Conservation (phyloP, 2,329 filamentous ascomycete genomes). For the Xylaria sp. region DNA sequence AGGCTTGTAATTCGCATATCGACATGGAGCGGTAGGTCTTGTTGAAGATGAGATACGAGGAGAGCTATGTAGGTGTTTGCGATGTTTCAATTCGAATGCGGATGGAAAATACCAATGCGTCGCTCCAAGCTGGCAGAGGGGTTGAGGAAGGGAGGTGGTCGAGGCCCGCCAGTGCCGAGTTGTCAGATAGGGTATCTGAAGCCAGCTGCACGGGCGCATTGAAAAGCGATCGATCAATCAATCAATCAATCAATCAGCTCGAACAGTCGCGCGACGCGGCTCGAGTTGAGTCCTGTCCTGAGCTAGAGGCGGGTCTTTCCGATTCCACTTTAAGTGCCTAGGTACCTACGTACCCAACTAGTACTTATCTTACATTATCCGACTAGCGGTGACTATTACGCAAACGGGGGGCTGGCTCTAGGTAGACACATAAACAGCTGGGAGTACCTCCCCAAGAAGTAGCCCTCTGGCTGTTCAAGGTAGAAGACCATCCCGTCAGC, state of each 20-base stretch:
- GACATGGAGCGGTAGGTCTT: conserved; percentile 28
- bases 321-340: not conserved
- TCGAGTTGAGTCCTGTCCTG: too few relatives aligned
- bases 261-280: conserved; percentile 41
- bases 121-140: not conserved
- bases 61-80: not conserved
- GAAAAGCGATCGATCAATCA: conserved; percentile 4
- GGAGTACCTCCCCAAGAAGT: not conserved
- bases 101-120: not conserved
- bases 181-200: not conserved
- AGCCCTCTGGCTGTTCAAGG: too few relatives aligned
- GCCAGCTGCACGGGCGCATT: conserved; percentile 16
- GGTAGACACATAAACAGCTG: too few relatives aligned
- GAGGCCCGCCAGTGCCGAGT: not conserved
- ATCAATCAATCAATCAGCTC: not conserved
- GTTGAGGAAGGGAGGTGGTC: not conserved
- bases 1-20: conserved; percentile 42
- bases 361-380: too few relatives aligned
- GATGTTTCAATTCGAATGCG: not conserved
- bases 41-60: not conserved
- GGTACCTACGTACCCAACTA: too few relatives aligned
- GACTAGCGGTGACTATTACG: not conserved
- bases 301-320: conserved; percentile 19
- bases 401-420: not conserved
- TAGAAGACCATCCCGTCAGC: too few relatives aligned